Evolutionary conservation across 176 grass and related monocot genomes (phyloP).

Genomic region (barley (Hordeum vulgare)): DNA sequence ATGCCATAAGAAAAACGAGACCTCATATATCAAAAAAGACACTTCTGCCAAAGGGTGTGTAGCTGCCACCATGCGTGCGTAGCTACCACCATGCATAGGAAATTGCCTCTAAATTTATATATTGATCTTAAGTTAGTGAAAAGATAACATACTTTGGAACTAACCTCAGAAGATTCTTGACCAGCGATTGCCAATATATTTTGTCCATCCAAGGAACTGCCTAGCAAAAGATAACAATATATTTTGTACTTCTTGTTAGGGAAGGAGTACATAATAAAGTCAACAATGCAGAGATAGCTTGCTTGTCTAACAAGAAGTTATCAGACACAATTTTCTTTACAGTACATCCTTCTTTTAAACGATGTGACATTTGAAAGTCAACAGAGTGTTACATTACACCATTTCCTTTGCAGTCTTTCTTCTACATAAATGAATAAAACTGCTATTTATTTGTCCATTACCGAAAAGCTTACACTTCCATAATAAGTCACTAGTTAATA

Average conservation of each 20-base stretch:
- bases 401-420: background rate
- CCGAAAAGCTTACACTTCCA: background rate
- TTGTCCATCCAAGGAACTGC: slow-evolving; percentile 22
- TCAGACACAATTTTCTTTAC: background rate
- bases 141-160: slow-evolving; percentile 1
- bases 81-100: too few relatives aligned
- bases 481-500: background rate
- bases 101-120: background rate
- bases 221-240: too few relatives aligned
- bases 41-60: too few relatives aligned
- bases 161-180: slow-evolving; percentile 61
- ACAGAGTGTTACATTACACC: background rate
- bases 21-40: too few relatives aligned
- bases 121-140: background rate
- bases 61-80: too few relatives aligned
- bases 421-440: background rate
- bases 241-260: too few relatives aligned
- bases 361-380: background rate
- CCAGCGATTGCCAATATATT: slow-evolving; percentile 79
- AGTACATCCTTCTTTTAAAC: background rate
- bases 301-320: background rate
- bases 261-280: slow-evolving; percentile 4
- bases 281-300: slow-evolving; percentile 1
- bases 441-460: background rate
- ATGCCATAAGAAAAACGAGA: too few relatives aligned